Base-by-base conservation (phyloP, 345 rosid species). In the Fremontodendron californicum region DNA sequence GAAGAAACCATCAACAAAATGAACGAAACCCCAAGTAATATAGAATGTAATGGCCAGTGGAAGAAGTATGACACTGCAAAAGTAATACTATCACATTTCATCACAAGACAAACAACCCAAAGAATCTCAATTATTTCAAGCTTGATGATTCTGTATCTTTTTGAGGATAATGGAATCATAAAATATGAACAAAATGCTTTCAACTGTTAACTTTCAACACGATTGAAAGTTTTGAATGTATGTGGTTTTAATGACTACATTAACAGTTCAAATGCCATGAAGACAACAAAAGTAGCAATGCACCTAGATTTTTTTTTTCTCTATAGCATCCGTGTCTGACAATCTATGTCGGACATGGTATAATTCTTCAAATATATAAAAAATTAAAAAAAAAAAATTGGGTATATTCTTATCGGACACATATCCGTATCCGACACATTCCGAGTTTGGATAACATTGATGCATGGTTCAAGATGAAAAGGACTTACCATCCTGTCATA, bases 1-100 rank as follows among this genome's bases (percentile, higher is more conserved):
- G 84, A 91, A 91, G 87, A 91, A 86, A 11, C 93, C 87, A 39
- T 92, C 94, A 19, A 90, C 90, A 69, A 89, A 88, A 77, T 81
- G 88, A 81, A 92, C 83, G 73, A 92, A 90, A 90, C 91, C 88
- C 93, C 93, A 90, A 10, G 94, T 89, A 75, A 85, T 64, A 80
- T 87, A 89, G 88, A 92, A 88, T 71, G 94, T 92, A 79, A 86
- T 86, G 1, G 92, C 93, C 25, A 89, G 84, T 15, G 93, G 97
- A 77, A 92, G 89, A 21, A 90, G 75, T 78, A 92, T 92, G 46
- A 90, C 94, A 86, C 97, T 89, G 83, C 77, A 1, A 45, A 78
- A 61, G 68, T 55, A 9, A 12, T 11, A 45, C 49, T 45, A 16
- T 6, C 27, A 19, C 48, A 81, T 35, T 72, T 51, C 46, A 51